Evolutionary conservation across 257 asterid genomes (phyloP), one percentile per base, ranked within the genome.

Genomic region (Salvia hispanica): DNA sequence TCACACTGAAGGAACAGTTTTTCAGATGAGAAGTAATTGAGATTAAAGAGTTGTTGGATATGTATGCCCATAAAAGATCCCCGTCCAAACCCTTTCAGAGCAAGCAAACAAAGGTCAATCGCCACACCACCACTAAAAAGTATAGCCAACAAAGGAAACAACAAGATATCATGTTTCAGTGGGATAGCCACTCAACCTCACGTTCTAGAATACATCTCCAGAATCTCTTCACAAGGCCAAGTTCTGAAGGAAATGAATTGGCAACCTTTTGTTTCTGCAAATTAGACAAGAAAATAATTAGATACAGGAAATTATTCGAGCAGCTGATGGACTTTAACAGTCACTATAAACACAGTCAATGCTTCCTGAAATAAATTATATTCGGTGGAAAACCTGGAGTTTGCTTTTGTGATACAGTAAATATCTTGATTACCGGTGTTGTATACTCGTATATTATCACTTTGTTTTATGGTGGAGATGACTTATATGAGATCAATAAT

Each of bases 11-110:
- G 58, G 84, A 78, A 64, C 89, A 85, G 16, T 79, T 78, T 67
- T 92, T 92, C 44, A 92, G 72, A 72, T 63, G 75, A 77, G 86
- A 78, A 65, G 91, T 86, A 34, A 86, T 50, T 67, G 97, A 81
- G 15, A 67, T 50, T 44, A 88, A 55, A 52, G 66, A 62, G 74
- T 77, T 86, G 71, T 84, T 80, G 78, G 98, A 82, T 80, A 88
- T 60, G 45, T 96, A 90, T 48, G 94, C 89, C 98, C 98, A 92
- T 81, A 86, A 75, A 64, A 82, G 74, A 79, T 89, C 96, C 74
- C 71, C 95, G 67, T 56, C 75, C 62, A 81, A 47, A 31, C 76
- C 84, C 97, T 92, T 89, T 64, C 42, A 7, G 39, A 34, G 9
- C 8, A 66, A 74, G 62, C 31, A 77, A 81, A 48, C 50, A 50